Percentiles rank a stretch among this genome's conserved stretches.
Conservation (phyloP, 2,329 filamentous ascomycete species). For the Arthrobotrys iridis region DNA sequence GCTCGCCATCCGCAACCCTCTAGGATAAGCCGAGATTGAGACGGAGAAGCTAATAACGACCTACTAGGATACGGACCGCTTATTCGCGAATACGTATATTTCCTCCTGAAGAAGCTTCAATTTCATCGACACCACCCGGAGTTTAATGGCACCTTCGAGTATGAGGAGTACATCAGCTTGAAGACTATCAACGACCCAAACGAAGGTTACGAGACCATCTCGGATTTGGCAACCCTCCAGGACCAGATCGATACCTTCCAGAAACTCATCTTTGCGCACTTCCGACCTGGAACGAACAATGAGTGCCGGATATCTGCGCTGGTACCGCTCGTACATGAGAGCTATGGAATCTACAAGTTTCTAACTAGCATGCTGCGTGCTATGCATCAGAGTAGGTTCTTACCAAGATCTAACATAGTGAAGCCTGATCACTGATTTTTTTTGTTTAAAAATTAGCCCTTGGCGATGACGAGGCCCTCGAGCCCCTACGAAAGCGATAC, state of each 20-base stretch:
- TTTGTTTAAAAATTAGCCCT: constrained; percentile 69
- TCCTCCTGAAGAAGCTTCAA: constrained; percentile 89
- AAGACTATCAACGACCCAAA: constrained; percentile 99
- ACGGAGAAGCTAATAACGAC: not conserved
- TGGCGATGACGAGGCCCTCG: constrained; percentile 90
- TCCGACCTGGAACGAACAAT: constrained; percentile 89
- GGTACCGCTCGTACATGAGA: constrained; percentile 93
- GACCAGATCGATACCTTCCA: constrained; percentile 99
- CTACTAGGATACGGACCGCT: constrained; percentile 79
- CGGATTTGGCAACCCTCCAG: constrained; percentile 93
- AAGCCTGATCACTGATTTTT: constrained; percentile 54
- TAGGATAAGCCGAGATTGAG: not conserved
- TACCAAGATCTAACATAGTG: not conserved
- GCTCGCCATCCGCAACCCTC: constrained; percentile 30
- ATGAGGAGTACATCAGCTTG: constrained; percentile 97
- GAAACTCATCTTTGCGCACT: constrained; percentile 97
- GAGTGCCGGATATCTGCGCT: constrained; percentile 95
- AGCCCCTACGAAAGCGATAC: constrained; percentile 86
- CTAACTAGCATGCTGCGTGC: constrained; percentile 98
- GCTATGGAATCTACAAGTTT: constrained; percentile 99
- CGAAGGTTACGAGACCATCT: constrained; percentile 95
- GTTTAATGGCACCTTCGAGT: constrained; percentile 99
- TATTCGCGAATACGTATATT: constrained; percentile 97
- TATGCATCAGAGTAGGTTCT: constrained; percentile 85
- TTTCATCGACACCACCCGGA: constrained; percentile 97